phyloP scores from a whole-genome alignment of 2,329 filamentous ascomycete genomes.

The Coleophoma crateriformis region DNA sequence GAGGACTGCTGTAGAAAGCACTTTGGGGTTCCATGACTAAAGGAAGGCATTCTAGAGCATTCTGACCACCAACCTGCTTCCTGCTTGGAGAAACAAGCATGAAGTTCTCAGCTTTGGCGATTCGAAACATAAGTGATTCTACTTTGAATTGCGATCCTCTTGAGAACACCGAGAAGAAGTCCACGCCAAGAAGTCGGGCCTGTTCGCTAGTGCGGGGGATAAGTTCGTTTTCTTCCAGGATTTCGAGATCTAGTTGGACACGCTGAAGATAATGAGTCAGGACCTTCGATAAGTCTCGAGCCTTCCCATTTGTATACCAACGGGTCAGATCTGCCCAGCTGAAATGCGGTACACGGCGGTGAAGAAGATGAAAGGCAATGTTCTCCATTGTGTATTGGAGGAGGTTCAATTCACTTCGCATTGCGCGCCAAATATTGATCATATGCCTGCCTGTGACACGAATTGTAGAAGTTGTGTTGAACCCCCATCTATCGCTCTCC shows the following conservation, averaged over 20 bases:
- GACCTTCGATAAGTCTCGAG: slow-evolving; percentile 66
- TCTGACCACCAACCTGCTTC: slow-evolving; percentile 89
- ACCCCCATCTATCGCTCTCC: slow-evolving; percentile 86
- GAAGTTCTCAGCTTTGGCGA: slow-evolving; percentile 95
- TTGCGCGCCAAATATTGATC: slow-evolving; percentile 95
- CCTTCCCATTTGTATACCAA: slow-evolving; percentile 71
- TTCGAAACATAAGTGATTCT: slow-evolving; percentile 97
- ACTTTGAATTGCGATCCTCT: slow-evolving; percentile 97
- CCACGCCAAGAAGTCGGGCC: slow-evolving; percentile 83
- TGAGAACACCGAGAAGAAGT: slow-evolving; percentile 95
- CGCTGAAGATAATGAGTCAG: slow-evolving; percentile 73
- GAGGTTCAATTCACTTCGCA: slow-evolving; percentile 87
- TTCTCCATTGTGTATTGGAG: slow-evolving; percentile 97
- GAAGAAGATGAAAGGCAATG: slow-evolving; percentile 84
- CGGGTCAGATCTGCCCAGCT: slow-evolving; percentile 69
- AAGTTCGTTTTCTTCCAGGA: slow-evolving; percentile 85
- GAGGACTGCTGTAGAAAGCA: slow-evolving; percentile 83
- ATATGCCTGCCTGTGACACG: slow-evolving; percentile 90
- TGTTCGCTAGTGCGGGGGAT: slow-evolving; percentile 89
- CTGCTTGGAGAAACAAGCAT: slow-evolving; percentile 83
- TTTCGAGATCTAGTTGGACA: slow-evolving; percentile 79
- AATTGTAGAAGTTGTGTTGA: slow-evolving; percentile 88
- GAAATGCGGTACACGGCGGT: slow-evolving; percentile 84
- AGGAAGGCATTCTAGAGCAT: slow-evolving; percentile 88
- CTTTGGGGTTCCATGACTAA: slow-evolving; percentile 97